Base-by-base conservation (phyloP, 2,329 filamentous ascomycete genomes). In the Zasmidium angulare region DNA sequence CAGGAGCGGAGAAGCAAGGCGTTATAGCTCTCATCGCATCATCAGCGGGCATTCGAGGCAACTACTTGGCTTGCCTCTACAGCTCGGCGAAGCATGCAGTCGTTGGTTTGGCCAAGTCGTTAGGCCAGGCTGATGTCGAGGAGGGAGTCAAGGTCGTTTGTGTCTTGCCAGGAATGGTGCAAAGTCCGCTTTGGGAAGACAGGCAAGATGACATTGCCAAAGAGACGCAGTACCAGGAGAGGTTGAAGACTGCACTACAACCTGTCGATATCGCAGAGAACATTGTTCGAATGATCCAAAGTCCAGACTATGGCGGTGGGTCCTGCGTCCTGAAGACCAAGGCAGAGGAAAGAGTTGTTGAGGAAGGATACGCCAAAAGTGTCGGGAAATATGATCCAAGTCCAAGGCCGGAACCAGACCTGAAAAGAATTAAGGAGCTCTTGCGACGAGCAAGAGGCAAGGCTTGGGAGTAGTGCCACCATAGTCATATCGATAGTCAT, bases 101-200 rank as follows among this genome's bases (percentile, higher is more conserved):
- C 20, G 74, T 79, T 36, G 76, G 76, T 1, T 71, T 79, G 29
- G 77, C 75, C n/a, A 73, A 76, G 3, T 77, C 74, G 1, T 76
- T 76, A 0, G 76, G 76, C 0, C 75, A 78, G 51, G 77, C 78
- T 51, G 78, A 79, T 59, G 76, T 77, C 0, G 71, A 72, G 1
- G 63, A 75, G 1, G 77, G 78, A 1, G 56, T 78, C 2, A 71
- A 76, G 3, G 70, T 79, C 29, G 77, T 78, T 47, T 74, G 72
- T 1, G 69, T 74, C 14, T 67, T 68, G 26, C 71, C 71, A 1
- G 71, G 71, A 10, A 56, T 64, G 47, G 63, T 64, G 2, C 63
- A 64, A 47, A 58, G 50, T 50, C 63, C 63, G 4, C 48, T 63
- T 26, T 76, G 71, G 63, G 73, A 75, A 31, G 76, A 64, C 72